Percentiles rank a stretch among this genome's conserved stretches.
phyloP scores from a whole-genome alignment of 495 filamentous ascomycete species.

The Daldinia bambusicola region DNA sequence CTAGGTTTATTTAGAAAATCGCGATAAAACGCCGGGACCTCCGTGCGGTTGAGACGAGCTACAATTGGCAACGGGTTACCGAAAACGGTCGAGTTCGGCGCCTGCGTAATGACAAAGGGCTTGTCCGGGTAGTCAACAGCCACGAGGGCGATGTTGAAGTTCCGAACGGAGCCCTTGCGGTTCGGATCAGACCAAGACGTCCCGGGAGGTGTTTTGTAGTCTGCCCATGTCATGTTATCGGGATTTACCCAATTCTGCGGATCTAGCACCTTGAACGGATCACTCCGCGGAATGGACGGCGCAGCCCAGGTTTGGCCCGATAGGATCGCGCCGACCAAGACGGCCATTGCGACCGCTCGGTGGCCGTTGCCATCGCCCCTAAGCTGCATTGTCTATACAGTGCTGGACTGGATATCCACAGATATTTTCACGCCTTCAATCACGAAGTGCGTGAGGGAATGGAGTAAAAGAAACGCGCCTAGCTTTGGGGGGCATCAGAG shows the following conservation, averaged over 20 bases:
- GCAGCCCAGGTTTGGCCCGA: constrained; percentile 25
- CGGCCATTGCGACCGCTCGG: constrained; percentile 24
- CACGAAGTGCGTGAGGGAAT: constrained; percentile 22
- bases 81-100: constrained; percentile 52
- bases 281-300: constrained; percentile 35
- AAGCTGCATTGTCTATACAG: constrained; percentile 26
- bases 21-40: constrained; percentile 55
- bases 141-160: constrained; percentile 58
- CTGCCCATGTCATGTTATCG: constrained; percentile 57
- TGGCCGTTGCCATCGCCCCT: constrained; percentile 35
- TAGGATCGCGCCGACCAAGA: constrained; percentile 33
- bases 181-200: constrained; percentile 52
- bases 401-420: not conserved
- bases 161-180: constrained; percentile 46
- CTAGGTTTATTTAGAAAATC: constrained; percentile 54
- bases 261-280: constrained; percentile 53
- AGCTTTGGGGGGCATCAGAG: constrained; percentile 10
- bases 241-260: constrained; percentile 55
- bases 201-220: constrained; percentile 49
- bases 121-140: constrained; percentile 53
- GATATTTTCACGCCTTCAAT: constrained; percentile 14
- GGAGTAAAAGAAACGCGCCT: not conserved
- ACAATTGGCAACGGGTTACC: constrained; percentile 50
- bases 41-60: constrained; percentile 45
- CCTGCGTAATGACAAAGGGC: constrained; percentile 52